A percentile compares a stretch with the other conserved stretches of the same genome.
Evolutionary conservation across 176 grass and related monocot species (phyloP).

Genomic region (Typha latifolia): DNA sequence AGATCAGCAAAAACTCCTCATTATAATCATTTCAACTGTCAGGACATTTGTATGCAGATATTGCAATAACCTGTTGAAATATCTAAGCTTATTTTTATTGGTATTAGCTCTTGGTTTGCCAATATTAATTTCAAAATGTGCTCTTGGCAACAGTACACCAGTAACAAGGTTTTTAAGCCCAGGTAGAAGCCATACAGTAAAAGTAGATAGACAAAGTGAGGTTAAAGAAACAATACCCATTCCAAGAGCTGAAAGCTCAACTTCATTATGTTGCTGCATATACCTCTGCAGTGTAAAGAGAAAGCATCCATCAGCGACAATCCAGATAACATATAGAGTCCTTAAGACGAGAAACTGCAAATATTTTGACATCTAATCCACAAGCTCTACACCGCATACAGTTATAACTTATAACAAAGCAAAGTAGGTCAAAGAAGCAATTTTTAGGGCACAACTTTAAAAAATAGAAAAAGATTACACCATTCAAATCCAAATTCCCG

Average conservation of each 20-base stretch:
- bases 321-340: neutral
- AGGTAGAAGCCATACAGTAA: neutral
- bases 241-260: constrained; percentile 90
- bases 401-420: neutral
- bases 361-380: neutral
- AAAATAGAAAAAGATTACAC: neutral
- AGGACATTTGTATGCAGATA: too few species aligned
- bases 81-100: too few species aligned
- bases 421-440: neutral
- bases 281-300: constrained; percentile 62
- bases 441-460: neutral
- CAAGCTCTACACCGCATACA: too few species aligned
- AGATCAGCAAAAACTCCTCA: too few species aligned
- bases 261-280: constrained; percentile 85
- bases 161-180: neutral
- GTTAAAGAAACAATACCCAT: constrained; percentile 51
- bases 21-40: too few species aligned
- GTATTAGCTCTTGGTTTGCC: too few species aligned
- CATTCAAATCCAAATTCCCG: neutral
- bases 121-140: neutral
- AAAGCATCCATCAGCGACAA: neutral
- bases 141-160: neutral
- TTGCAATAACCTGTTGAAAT: too few species aligned
- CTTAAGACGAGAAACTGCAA: neutral
- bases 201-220: neutral